phyloP scores from a whole-genome alignment of 306 rosid genomes.

The Begonia masoniana region DNA sequence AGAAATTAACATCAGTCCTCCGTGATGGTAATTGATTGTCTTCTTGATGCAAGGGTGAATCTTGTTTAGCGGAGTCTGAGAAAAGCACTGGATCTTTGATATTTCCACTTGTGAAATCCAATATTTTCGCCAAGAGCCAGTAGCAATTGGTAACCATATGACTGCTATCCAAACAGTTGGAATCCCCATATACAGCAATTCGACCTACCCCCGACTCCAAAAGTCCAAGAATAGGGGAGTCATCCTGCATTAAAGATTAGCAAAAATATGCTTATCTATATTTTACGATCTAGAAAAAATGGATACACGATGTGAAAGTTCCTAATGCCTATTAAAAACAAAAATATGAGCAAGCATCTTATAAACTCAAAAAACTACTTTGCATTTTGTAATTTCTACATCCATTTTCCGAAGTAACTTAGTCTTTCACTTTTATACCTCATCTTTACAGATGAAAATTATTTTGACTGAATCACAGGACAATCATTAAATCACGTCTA shows the following conservation, averaged over 20 bases:
- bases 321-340: too few relatives aligned
- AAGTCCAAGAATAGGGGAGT: constrained; percentile 88
- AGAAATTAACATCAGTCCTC: constrained; percentile 82
- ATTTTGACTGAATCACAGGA: too few relatives aligned
- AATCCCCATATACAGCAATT: constrained; percentile 84
- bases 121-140: constrained; percentile 63
- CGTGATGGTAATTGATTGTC: constrained; percentile 80
- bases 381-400: too few relatives aligned
- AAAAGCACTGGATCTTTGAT: constrained; percentile 70
- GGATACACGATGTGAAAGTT: not conserved
- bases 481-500: too few relatives aligned
- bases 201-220: constrained; percentile 53
- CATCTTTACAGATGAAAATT: too few relatives aligned
- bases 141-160: constrained; percentile 96
- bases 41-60: constrained; percentile 37
- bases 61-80: constrained; percentile 48
- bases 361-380: too few relatives aligned
- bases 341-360: too few relatives aligned
- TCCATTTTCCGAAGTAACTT: too few relatives aligned
- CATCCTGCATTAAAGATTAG: constrained; percentile 53
- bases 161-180: constrained; percentile 93
- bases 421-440: too few relatives aligned
- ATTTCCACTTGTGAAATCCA: constrained; percentile 63
- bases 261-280: constrained; percentile 1
- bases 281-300: not conserved